phyloP scores from a whole-genome alignment of 768 basidiomycete genomes.

The Phaffia australis region DNA sequence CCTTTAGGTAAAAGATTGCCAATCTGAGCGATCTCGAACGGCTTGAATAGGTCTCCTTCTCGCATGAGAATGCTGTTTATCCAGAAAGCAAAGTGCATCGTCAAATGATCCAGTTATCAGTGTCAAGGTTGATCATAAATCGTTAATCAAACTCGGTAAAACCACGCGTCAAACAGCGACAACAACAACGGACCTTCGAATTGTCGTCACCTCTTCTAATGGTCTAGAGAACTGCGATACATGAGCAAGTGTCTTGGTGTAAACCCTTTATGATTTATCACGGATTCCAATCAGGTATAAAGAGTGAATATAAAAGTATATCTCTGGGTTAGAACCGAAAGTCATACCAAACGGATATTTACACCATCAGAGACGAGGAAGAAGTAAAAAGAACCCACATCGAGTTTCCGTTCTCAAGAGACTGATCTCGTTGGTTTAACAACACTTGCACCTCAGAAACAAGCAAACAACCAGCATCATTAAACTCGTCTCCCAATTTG shows the following conservation, averaged over 20 bases:
- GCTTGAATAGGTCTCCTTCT: conserved; percentile 60
- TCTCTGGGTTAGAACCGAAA: no score
- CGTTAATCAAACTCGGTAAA: no score
- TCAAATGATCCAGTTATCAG: background rate
- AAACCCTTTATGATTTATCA: no score
- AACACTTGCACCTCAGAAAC: conserved; percentile 89
- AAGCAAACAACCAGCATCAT: conserved; percentile 78
- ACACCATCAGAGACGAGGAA: background rate
- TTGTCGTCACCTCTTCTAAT: no score
- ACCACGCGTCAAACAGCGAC: no score
- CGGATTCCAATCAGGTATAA: background rate
- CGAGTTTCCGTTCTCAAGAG: conserved; percentile 31
- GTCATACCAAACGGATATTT: background rate
- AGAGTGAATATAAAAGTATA: no score
- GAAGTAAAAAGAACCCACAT: conserved; percentile 46
- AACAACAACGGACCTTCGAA: no score
- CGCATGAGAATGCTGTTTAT: conserved; percentile 57
- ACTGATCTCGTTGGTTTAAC: conserved; percentile 43
- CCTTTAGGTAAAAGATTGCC: conserved; percentile 80
- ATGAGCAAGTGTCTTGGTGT: no score
- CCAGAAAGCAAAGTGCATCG: background rate
- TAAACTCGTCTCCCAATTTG: conserved; percentile 81
- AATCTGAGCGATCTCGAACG: conserved; percentile 86
- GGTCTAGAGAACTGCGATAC: no score
- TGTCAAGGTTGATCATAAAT: no score